Percentiles rank a stretch among this genome's conserved stretches.
Evolutionary conservation across 1,284 basidiomycete genomes (phyloP).

Genomic region (Malassezia sp.): DNA sequence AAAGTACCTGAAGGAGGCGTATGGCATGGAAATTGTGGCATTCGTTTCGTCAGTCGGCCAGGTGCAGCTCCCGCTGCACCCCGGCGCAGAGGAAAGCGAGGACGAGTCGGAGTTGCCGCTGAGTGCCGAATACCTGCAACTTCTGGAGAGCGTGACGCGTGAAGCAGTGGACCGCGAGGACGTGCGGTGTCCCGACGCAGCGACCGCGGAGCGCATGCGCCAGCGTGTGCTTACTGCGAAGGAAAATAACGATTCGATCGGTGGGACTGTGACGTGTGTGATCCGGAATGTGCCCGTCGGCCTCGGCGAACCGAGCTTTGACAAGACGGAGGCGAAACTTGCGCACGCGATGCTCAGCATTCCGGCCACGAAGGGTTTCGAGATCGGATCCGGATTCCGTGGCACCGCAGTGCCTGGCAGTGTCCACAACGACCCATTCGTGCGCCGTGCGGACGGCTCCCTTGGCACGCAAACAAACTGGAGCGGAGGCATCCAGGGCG

Average conservation of each 20-base stretch:
- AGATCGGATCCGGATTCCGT: constrained; percentile 91
- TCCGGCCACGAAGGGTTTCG: constrained; percentile 95
- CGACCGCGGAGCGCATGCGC: constrained; percentile 80
- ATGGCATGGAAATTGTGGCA: constrained; percentile 87
- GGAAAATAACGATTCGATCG: constrained; percentile 80
- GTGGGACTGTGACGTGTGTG: constrained; percentile 91
- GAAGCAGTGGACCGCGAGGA: constrained; percentile 75
- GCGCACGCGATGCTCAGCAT: constrained; percentile 98
- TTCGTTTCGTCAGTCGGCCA: constrained; percentile 95
- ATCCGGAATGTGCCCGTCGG: constrained; percentile 80
- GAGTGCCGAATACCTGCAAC: constrained; percentile 67
- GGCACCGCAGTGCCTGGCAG: constrained; percentile 90
- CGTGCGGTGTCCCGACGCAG: constrained; percentile 80
- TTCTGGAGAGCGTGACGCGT: constrained; percentile 70
- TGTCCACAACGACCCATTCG: constrained; percentile 84
- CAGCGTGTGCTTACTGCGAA: constrained; percentile 90
- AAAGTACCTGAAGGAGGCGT: constrained; percentile 76
- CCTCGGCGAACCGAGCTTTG: constrained; percentile 92
- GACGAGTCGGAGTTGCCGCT: constrained; percentile 66
- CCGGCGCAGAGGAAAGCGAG: constrained; percentile 51
- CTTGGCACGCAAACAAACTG: constrained; percentile 84
- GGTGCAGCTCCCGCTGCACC: constrained; percentile 57
- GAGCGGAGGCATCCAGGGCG: constrained; percentile 95
- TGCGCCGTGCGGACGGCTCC: constrained; percentile 57
- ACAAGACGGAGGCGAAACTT: constrained; percentile 93